Evolutionary conservation across 768 basidiomycete species (phyloP).

Genomic region (Termitomyces sp.): DNA sequence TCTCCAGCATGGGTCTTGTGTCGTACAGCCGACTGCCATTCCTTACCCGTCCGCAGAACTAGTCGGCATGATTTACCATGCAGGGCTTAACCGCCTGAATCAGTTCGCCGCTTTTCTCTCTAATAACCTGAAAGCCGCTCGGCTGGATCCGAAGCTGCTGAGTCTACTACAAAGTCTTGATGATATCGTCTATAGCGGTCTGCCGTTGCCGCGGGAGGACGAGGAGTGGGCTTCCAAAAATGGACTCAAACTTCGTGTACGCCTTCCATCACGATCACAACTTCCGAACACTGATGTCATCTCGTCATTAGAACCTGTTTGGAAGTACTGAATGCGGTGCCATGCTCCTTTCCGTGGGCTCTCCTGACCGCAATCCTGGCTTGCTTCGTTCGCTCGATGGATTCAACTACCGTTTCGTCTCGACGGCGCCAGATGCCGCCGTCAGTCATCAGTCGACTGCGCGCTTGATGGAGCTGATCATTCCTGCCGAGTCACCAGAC

Average conservation of each 20-base stretch:
- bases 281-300: slow-evolving; percentile 17
- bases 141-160: slow-evolving; percentile 53
- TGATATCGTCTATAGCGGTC: slow-evolving; percentile 60
- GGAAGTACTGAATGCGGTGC: slow-evolving; percentile 79
- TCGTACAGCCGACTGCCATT: slow-evolving; percentile 62
- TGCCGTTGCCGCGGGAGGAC: slow-evolving; percentile 63
- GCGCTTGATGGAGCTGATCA: slow-evolving; percentile 52
- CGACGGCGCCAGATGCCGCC: slow-evolving; percentile 36
- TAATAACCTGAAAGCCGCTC: slow-evolving; percentile 38
- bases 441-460: slow-evolving; percentile 39
- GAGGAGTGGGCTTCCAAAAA: slow-evolving; percentile 66
- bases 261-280: slow-evolving; percentile 19
- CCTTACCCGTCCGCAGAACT: slow-evolving; percentile 66
- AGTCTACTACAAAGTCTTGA: slow-evolving; percentile 48
- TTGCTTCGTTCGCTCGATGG: slow-evolving; percentile 55
- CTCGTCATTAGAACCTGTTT: slow-evolving; percentile 57
- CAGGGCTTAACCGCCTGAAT: slow-evolving; percentile 68
- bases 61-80: slow-evolving; percentile 61
- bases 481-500: slow-evolving; percentile 49
- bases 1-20: slow-evolving; percentile 68
- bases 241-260: slow-evolving; percentile 58
- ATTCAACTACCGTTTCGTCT: slow-evolving; percentile 62
- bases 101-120: slow-evolving; percentile 71
- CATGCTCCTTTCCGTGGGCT: slow-evolving; percentile 58
- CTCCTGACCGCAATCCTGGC: slow-evolving; percentile 41